phyloP scores from a whole-genome alignment of 1,284 basidiomycete genomes.

The Moniliophthora roreri region DNA sequence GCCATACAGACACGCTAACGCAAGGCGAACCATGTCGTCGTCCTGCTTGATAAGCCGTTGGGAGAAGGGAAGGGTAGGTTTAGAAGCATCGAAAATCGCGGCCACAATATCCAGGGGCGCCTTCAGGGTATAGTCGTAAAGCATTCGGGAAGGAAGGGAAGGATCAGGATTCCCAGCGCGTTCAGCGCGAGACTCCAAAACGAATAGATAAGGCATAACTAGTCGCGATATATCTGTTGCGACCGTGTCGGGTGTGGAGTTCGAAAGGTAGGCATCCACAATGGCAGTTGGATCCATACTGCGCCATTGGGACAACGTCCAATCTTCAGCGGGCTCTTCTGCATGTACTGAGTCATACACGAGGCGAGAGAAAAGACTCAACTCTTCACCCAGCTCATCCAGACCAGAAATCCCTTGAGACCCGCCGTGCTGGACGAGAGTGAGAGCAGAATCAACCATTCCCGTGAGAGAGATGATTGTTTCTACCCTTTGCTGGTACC shows the following conservation, averaged over 20 bases:
- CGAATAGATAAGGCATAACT: slow-evolving; percentile 88
- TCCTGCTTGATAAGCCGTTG: slow-evolving; percentile 81
- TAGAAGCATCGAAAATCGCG: slow-evolving; percentile 85
- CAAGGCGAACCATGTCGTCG: slow-evolving; percentile 80
- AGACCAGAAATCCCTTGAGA: slow-evolving; percentile 77
- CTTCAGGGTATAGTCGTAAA: slow-evolving; percentile 77
- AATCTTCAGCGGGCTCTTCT: slow-evolving; percentile 48
- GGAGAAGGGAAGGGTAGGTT: slow-evolving; percentile 72
- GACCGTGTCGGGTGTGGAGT: slow-evolving; percentile 68
- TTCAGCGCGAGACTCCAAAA: slow-evolving; percentile 84
- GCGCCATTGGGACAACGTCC: slow-evolving; percentile 76
- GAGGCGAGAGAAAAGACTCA: slow-evolving; percentile 80
- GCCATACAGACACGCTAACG: slow-evolving; percentile 88
- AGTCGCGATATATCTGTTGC: slow-evolving; percentile 71
- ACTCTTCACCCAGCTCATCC: slow-evolving; percentile 86
- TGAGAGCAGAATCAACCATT: slow-evolving; percentile 77
- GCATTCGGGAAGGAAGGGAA: slow-evolving; percentile 55
- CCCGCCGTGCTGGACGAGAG: slow-evolving; percentile 82
- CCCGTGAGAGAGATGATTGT: slow-evolving; percentile 66
- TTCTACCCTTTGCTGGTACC: slow-evolving; percentile 74
- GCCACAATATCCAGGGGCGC: slow-evolving; percentile 68
- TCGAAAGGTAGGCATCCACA: slow-evolving; percentile 72
- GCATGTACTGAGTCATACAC: slow-evolving; percentile 75
- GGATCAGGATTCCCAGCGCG: slow-evolving; percentile 72
- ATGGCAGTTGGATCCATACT: slow-evolving; percentile 63